Evolutionary conservation across 2,329 filamentous ascomycete genomes (phyloP).

Genomic region (Tympanopsis confertula): DNA sequence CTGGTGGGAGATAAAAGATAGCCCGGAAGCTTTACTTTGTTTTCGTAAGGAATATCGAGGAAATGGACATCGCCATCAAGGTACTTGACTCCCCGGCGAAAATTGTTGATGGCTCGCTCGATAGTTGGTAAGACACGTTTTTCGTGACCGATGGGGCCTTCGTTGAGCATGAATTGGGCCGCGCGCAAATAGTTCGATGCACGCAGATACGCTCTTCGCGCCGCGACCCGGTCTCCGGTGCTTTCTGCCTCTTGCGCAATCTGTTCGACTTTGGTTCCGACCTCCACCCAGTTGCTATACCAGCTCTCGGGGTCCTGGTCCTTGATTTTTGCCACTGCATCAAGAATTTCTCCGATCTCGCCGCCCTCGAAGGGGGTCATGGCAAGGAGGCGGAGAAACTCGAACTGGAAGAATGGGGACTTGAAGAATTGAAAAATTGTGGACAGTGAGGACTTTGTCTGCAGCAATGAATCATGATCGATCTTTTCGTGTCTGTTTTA

Average conservation of each 20-base stretch:
- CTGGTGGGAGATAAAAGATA: conserved; percentile 20
- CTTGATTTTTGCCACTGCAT: conserved; percentile 22
- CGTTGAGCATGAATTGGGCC: conserved; percentile 2
- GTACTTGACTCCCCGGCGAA: conserved; percentile 13
- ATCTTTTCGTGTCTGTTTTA: no score
- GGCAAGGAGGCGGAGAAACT: conserved; percentile 25
- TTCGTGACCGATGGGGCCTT: conserved; percentile 10
- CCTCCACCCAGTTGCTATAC: conserved; percentile 19
- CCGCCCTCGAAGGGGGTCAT: conserved; percentile 19
- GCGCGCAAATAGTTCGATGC: conserved; percentile 11
- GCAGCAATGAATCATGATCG: no score
- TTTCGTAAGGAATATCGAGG: conserved; percentile 25
- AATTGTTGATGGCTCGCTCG: conserved; percentile 11
- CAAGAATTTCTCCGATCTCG: conserved; percentile 26
- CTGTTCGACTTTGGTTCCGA: conserved; percentile 16
- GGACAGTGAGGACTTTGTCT: conserved; percentile 1
- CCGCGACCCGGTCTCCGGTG: conserved; percentile 15
- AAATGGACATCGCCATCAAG: conserved; percentile 13
- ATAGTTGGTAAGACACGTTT: conserved; percentile 12
- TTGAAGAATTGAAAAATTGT: conserved; percentile 18
- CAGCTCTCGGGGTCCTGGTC: conserved; percentile 24
- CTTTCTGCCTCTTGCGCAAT: conserved; percentile 19
- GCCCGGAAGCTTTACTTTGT: conserved; percentile 17
- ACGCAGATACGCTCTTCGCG: conserved; percentile 22
- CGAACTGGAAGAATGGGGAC: conserved; percentile 27